Evolutionary conservation across 1,139 yeast species (phyloP).

Genomic region (Fermentozyma sake): DNA sequence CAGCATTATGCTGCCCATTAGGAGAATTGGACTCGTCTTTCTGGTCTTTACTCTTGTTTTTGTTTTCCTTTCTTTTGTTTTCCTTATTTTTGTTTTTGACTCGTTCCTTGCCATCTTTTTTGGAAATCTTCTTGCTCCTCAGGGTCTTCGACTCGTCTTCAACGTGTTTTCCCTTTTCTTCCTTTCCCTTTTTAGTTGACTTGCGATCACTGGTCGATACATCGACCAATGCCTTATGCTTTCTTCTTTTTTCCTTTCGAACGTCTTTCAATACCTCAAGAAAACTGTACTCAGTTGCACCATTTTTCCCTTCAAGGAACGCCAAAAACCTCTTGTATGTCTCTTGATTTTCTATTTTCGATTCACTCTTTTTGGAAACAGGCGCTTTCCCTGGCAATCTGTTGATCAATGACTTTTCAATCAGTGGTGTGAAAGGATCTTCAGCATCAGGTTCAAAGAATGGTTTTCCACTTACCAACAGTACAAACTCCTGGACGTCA

Average conservation of each 20-base stretch:
- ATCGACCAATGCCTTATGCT: constrained; percentile 1
- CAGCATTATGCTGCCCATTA: not conserved
- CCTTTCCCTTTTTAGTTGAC: not conserved
- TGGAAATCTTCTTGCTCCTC: constrained; percentile 1
- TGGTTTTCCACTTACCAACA: constrained; percentile 15
- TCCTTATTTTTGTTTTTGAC: constrained; percentile 1
- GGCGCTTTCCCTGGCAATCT: constrained; percentile 15
- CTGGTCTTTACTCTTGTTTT: too few species aligned
- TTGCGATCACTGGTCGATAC: constrained; percentile 1
- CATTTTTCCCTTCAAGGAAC: too few species aligned
- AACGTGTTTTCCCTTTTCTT: not conserved
- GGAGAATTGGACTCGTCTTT: constrained; percentile 1
- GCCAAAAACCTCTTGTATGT: too few species aligned
- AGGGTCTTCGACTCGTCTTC: constrained; percentile 1
- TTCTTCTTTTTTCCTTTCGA: too few species aligned
- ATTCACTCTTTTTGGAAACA: not conserved
- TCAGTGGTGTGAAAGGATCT: constrained; percentile 21
- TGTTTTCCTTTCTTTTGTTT: not conserved
- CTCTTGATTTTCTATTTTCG: too few species aligned
- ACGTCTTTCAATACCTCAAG: too few species aligned
- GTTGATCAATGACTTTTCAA: constrained; percentile 21
- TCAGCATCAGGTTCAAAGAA: constrained; percentile 17
- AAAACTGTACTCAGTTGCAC: too few species aligned
- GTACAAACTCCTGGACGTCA: constrained; percentile 12
- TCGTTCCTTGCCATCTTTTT: not conserved